Percentiles rank a stretch among this genome's conserved stretches.
Conservation (phyloP, 2,329 filamentous ascomycete genomes). For the Pseudogymnoascus sp. region DNA sequence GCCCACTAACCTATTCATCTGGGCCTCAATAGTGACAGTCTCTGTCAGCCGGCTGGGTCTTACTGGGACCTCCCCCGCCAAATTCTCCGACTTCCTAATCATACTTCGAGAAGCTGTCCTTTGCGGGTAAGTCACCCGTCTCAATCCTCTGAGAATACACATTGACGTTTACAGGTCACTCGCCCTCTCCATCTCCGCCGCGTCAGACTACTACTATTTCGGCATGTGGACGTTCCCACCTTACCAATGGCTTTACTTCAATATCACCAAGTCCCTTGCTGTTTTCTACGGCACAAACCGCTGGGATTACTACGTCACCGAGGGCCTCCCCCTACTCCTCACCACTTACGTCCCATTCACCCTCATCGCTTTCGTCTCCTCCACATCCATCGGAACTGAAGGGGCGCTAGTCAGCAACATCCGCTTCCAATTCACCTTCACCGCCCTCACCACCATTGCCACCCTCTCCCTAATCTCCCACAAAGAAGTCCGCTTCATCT, state of each 20-base stretch:
- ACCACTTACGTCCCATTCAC: slow-evolving; percentile 77
- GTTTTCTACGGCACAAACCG: slow-evolving; percentile 88
- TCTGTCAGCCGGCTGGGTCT: slow-evolving; percentile 35
- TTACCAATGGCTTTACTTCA: slow-evolving; percentile 81
- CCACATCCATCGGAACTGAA: slow-evolving; percentile 25
- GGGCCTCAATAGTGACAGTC: slow-evolving; percentile 57
- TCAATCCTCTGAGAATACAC: slow-evolving; percentile 7
- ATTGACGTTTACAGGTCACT: slow-evolving; percentile 33
- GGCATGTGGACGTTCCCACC: slow-evolving; percentile 81
- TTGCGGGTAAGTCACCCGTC: slow-evolving; percentile 42
- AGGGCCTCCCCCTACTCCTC: slow-evolving; percentile 79
- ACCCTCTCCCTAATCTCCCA: slow-evolving; percentile 74
- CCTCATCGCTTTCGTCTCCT: slow-evolving; percentile 48
- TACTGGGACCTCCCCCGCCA: slow-evolving; percentile 31
- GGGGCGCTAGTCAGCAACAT: slow-evolving; percentile 31
- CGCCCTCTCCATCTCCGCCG: slow-evolving; percentile 53
- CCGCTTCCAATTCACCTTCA: slow-evolving; percentile 46
- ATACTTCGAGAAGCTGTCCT: slow-evolving; percentile 55
- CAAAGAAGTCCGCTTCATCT: slow-evolving; percentile 96
- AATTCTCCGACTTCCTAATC: slow-evolving; percentile 36
- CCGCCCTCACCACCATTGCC: slow-evolving; percentile 50
- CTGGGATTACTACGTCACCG: slow-evolving; percentile 86
- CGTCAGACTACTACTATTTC: slow-evolving; percentile 73
- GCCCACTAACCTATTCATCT: slow-evolving; percentile 83
- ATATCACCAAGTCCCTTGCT: slow-evolving; percentile 77